Conservation (phyloP, 225 moss, liverwort and hornwort genomes). For the Marchantia paleacea region DNA sequence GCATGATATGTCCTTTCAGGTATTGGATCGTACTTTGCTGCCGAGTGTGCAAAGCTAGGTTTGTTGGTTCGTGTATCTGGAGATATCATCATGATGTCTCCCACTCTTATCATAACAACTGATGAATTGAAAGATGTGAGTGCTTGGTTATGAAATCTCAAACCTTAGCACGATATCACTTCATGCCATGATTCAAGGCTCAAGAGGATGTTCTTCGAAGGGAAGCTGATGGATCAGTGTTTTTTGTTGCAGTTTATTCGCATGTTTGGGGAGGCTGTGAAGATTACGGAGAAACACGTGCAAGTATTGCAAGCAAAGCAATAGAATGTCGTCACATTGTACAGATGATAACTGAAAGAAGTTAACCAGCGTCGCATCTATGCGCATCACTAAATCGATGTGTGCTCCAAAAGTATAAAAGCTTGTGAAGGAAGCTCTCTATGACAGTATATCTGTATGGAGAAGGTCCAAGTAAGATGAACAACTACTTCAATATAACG, state of each 20-base stretch:
- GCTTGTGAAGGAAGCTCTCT: too few relatives aligned
- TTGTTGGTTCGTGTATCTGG: conserved; percentile 88
- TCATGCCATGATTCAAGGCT: neutral
- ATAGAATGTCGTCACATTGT: neutral
- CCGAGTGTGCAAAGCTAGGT: conserved; percentile 72
- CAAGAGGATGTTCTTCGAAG: neutral
- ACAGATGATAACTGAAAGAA: neutral
- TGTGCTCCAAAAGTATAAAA: too few relatives aligned
- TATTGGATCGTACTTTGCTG: conserved; percentile 64
- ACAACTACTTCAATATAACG: too few relatives aligned
- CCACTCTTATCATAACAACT: conserved; percentile 61
- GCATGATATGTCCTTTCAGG: conserved; percentile 31
- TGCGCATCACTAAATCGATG: too few relatives aligned
- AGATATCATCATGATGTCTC: conserved; percentile 90
- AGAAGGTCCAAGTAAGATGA: too few relatives aligned
- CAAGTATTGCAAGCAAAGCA: conserved; percentile 35
- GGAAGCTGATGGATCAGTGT: conserved; percentile 34
- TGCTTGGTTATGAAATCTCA: neutral
- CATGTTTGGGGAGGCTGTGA: conserved; percentile 48
- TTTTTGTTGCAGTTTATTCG: conserved; percentile 38
- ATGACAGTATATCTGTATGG: too few relatives aligned
- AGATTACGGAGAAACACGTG: conserved; percentile 67
- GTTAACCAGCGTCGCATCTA: too few relatives aligned
- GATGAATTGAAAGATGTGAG: conserved; percentile 68
- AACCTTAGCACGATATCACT: neutral